Percentiles rank a stretch among this genome's conserved stretches.
Conservation (phyloP, 148 eudicot species). For the Salicornia ramosissima region DNA sequence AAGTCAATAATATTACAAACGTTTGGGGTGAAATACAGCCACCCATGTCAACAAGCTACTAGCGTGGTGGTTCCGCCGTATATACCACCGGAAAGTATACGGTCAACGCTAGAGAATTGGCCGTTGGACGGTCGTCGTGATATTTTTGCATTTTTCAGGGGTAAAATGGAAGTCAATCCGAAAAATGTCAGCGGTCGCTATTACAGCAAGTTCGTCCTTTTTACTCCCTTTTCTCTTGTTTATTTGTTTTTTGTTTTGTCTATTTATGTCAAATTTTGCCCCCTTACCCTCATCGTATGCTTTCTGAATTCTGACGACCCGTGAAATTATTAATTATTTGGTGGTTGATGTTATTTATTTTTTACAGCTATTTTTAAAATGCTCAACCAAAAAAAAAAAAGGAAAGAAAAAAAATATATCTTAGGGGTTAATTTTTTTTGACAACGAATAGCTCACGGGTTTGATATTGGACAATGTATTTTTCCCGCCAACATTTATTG, state of each 20-base stretch:
- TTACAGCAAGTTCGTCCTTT: slow-evolving; percentile 88
- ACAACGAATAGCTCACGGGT: no score
- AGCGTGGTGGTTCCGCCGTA: slow-evolving; percentile 77
- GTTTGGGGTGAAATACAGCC: slow-evolving; percentile 60
- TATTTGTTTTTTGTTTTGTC: background rate
- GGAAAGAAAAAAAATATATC: no score
- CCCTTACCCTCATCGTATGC: background rate
- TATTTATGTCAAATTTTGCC: slow-evolving; percentile 9
- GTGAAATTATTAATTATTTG: background rate
- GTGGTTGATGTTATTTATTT: slow-evolving; percentile 9
- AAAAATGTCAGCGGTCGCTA: slow-evolving; percentile 89
- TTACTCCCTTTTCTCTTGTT: background rate
- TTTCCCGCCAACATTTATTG: no score
- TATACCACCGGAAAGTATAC: slow-evolving; percentile 47
- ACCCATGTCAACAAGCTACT: slow-evolving; percentile 75
- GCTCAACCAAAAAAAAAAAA: no score
- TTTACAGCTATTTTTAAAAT: background rate
- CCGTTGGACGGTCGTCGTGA: slow-evolving; percentile 59
- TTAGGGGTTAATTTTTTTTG: no score
- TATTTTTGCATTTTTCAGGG: slow-evolving; percentile 83
- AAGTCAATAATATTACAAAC: slow-evolving; percentile 68
- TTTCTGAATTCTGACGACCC: background rate
- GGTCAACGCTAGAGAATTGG: slow-evolving; percentile 40
- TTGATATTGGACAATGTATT: no score
- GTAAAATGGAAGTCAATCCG: slow-evolving; percentile 88